Percentiles rank a stretch among this genome's conserved stretches.
Conservation (phyloP, 176 grass and related monocot species). For the Oryza coarctata region DNA sequence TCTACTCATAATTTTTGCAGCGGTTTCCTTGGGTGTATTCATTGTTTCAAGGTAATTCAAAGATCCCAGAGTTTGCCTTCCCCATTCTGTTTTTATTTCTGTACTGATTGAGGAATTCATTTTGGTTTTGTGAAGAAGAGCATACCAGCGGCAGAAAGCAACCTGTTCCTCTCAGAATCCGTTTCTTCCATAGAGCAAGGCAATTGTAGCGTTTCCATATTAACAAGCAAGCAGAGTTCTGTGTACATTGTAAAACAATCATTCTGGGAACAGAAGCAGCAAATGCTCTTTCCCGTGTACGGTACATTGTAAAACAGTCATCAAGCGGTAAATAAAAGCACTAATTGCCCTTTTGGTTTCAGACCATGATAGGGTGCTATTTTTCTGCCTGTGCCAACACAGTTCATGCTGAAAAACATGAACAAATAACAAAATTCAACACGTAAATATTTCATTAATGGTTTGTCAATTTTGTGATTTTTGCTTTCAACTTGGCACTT, state of each 20-base stretch:
- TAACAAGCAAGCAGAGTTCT: slow-evolving; percentile 8
- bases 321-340: slow-evolving; percentile 1
- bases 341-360: not conserved
- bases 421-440: not conserved
- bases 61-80: not conserved
- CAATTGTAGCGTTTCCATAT: not conserved
- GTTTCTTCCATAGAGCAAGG: slow-evolving; percentile 52
- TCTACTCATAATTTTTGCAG: slow-evolving; percentile 63
- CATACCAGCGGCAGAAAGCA: slow-evolving; percentile 68
- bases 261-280: not conserved
- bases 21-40: slow-evolving; percentile 70
- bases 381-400: not conserved
- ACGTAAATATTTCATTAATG: not conserved
- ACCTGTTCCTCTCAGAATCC: slow-evolving; percentile 70
- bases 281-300: slow-evolving; percentile 5
- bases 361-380: not conserved
- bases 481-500: not conserved
- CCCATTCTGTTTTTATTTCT: not conserved
- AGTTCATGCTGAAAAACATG: not conserved
- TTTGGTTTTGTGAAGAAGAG: slow-evolving; percentile 56
- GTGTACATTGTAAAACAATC: slow-evolving; percentile 35
- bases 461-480: not conserved
- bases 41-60: slow-evolving; percentile 61
- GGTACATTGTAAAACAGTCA: slow-evolving; percentile 37
- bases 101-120: not conserved